phyloP scores from a whole-genome alignment of 345 rosid species.

The Theobroma cacao region DNA sequence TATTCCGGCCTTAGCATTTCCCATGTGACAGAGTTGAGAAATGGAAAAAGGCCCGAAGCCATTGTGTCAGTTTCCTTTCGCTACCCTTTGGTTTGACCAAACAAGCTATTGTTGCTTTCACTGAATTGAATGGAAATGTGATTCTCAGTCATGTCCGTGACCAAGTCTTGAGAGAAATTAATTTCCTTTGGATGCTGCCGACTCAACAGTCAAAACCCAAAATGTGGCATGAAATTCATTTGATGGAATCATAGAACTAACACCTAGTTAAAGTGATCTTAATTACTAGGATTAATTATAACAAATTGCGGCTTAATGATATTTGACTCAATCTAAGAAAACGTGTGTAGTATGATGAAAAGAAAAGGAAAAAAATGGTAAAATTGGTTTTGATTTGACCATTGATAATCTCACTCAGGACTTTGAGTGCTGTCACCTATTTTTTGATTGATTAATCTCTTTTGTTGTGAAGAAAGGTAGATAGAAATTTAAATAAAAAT shows the following conservation, averaged over 20 bases:
- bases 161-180: not conserved
- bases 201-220: not conserved
- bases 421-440: not conserved
- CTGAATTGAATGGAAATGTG: too few relatives aligned
- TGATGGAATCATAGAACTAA: not conserved
- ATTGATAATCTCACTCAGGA: not conserved
- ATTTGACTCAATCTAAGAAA: not conserved
- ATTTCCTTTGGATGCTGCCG: not conserved
- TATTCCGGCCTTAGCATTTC: constrained; percentile 8
- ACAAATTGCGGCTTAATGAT: not conserved
- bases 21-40: constrained; percentile 11
- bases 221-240: not conserved
- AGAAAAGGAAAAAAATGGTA: not conserved
- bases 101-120: too few relatives aligned
- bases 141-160: too few relatives aligned
- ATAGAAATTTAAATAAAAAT: too few relatives aligned
- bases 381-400: not conserved
- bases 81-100: not conserved
- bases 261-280: not conserved
- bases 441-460: not conserved
- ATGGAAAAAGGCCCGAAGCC: not conserved
- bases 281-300: not conserved
- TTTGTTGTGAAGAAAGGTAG: not conserved
- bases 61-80: not conserved
- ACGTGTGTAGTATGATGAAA: not conserved